Base-by-base conservation (phyloP, 2,329 filamentous ascomycete species). In the Phoma sp. region DNA sequence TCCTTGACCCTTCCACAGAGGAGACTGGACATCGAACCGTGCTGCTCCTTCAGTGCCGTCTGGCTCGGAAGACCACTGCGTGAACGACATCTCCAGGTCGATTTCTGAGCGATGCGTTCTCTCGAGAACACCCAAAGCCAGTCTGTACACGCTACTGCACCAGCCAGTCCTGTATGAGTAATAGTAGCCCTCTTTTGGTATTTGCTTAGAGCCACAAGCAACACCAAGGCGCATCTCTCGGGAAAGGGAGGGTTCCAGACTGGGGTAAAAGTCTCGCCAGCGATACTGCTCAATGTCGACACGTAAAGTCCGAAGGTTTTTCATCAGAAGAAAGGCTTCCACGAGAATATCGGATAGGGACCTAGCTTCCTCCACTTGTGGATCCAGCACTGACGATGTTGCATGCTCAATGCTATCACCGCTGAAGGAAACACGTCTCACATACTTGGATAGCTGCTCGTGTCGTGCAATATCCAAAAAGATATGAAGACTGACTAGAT, bases 381-480 rank as follows among this genome's bases (percentile, higher is more conserved):
- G n/a, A 14, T 52, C 53, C n/a, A 48, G 10, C 14, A 9, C 44
- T 24, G 10, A 56, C 36, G 40, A 2, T 1, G 38, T 22, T 56
- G 47, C 1, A 47, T 37, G 8, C 36, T 37, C 8, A 29, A 13
- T 11, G n/a, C n/a, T 37, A 33, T 18, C 4, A 3, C 30, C 43
- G 10, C 47, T 56, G 18, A 52, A 41, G 10, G 54, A 41, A 4
- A 53, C 29, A 7, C 40, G 24, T 1, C 13, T 40, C 1, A 57
- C 54, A 27, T 41, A 53, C 13, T 38, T 24, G 3, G 54, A 45
- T 8, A 52, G 23, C 2, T 33, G 14, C 9, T 9, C 7, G 38
- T 57, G 48, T 11, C 11, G 38, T 2, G 41, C 35, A 42, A 53
- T 50, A 32, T 57, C 54, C 3, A 57, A 29, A 9, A 57, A 27